Evolutionary conservation across 2,329 filamentous ascomycete species (phyloP).

Genomic region (Botrytis paeoniae): DNA sequence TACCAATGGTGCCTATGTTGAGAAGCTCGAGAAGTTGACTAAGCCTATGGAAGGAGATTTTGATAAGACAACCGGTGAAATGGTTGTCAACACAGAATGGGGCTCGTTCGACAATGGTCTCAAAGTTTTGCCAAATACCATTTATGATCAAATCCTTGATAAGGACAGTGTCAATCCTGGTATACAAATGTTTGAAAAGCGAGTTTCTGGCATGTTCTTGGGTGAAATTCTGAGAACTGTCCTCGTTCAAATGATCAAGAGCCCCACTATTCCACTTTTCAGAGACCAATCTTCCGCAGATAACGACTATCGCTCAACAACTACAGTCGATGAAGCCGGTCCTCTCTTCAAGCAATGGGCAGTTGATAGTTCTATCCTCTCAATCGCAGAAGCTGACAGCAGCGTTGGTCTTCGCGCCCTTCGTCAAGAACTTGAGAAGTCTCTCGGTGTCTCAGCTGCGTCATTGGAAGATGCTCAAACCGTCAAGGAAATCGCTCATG

Average conservation of each 20-base stretch:
- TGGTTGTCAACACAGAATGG: slow-evolving; percentile 99
- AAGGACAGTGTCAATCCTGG: slow-evolving; percentile 82
- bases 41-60: slow-evolving; percentile 71
- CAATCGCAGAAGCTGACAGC: slow-evolving; percentile 77
- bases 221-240: slow-evolving; percentile 86
- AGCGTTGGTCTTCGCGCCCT: slow-evolving; percentile 69
- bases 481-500: slow-evolving; percentile 77
- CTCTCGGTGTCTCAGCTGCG: slow-evolving; percentile 72
- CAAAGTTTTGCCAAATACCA: slow-evolving; percentile 79
- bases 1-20: slow-evolving; percentile 95
- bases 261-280: slow-evolving; percentile 68
- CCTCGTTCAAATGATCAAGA: slow-evolving; percentile 68
- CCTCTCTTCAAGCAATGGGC: slow-evolving; percentile 79
- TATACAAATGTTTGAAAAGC: slow-evolving; percentile 98
- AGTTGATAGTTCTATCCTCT: slow-evolving; percentile 86
- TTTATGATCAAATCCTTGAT: slow-evolving; percentile 79
- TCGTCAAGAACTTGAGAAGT: slow-evolving; percentile 73
- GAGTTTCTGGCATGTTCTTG: slow-evolving; percentile 96
- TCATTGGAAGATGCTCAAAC: slow-evolving; percentile 82
- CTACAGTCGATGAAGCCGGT: slow-evolving; percentile 62
- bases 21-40: slow-evolving; percentile 81
- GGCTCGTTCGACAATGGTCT: slow-evolving; percentile 96
- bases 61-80: slow-evolving; percentile 79
- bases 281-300: slow-evolving; percentile 68
- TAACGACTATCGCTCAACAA: slow-evolving; percentile 69